Evolutionary conservation across 352 stramenopile genomes (phyloP).

Genomic region (Hyaloperonospora arabidopsidis): DNA sequence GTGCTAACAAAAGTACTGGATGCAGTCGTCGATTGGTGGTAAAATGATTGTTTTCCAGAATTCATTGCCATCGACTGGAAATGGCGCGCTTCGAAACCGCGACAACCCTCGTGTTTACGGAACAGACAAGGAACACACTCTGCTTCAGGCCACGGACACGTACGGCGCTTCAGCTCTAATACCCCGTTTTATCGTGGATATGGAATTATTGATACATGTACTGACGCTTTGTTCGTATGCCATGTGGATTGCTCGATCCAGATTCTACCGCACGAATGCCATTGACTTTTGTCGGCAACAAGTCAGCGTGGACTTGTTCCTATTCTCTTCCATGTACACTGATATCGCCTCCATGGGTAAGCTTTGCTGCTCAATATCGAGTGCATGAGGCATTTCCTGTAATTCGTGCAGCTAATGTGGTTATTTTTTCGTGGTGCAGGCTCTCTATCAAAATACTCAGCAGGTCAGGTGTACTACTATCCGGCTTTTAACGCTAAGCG

Average conservation of each 20-base stretch:
- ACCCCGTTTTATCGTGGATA: background rate
- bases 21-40: slow-evolving; percentile 71
- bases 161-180: slow-evolving; percentile 20
- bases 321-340: slow-evolving; percentile 93
- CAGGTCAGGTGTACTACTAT: slow-evolving; percentile 96
- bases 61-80: slow-evolving; percentile 65
- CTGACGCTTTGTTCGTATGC: background rate
- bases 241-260: slow-evolving; percentile 22
- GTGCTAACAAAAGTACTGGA: background rate
- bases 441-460: slow-evolving; percentile 93
- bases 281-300: slow-evolving; percentile 97
- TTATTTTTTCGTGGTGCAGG: slow-evolving; percentile 22
- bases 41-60: slow-evolving; percentile 88
- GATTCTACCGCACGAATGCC: slow-evolving; percentile 86
- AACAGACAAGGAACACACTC: slow-evolving; percentile 85
- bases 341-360: slow-evolving; percentile 92
- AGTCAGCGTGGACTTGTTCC: slow-evolving; percentile 98
- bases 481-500: slow-evolving; percentile 86
- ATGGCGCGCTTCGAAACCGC: slow-evolving; percentile 74
- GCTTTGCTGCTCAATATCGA: slow-evolving; percentile 1
- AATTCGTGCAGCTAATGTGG: slow-evolving; percentile 7
- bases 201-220: background rate
- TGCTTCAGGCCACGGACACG: slow-evolving; percentile 85
- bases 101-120: slow-evolving; percentile 76
- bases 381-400: background rate